Conservation (phyloP, 352 stramenopile genomes). For the Lagenidium giganteum region DNA sequence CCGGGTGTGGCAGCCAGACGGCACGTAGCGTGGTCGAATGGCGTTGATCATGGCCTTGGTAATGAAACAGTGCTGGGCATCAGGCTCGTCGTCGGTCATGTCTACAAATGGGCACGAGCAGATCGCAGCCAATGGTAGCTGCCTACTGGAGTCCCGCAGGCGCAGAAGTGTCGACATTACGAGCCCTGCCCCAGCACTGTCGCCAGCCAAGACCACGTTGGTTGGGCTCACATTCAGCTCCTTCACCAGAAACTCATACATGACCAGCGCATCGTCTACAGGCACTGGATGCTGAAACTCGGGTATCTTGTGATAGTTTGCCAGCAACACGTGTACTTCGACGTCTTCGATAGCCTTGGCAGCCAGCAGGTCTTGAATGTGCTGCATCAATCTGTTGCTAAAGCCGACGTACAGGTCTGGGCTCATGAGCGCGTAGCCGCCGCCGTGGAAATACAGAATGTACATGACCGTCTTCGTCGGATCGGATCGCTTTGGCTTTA, state of each 20-base stretch:
- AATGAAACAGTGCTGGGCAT: constrained; percentile 25
- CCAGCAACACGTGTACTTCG: constrained; percentile 34
- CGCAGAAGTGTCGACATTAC: constrained; percentile 35
- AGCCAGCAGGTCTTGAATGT: constrained; percentile 16
- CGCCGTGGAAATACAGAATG: constrained; percentile 36
- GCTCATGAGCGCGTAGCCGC: constrained; percentile 34
- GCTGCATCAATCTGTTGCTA: constrained; percentile 21
- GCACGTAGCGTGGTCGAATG: constrained; percentile 18
- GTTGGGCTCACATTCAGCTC: constrained; percentile 23
- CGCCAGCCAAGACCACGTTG: constrained; percentile 34
- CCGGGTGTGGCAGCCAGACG: no score
- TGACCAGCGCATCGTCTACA: constrained; percentile 26
- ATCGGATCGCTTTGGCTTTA: constrained; percentile 10
- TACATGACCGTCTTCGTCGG: constrained; percentile 12
- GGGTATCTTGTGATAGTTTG: constrained; percentile 47
- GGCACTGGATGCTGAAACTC: constrained; percentile 36
- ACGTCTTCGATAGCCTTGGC: constrained; percentile 10
- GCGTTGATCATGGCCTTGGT: constrained; percentile 13
- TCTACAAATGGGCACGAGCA: constrained; percentile 27
- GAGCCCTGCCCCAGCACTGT: constrained; percentile 36
- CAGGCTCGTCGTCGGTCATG: constrained; percentile 21
- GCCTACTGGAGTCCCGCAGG: constrained; percentile 20
- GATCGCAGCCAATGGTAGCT: constrained; percentile 26
- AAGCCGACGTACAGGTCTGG: constrained; percentile 36
- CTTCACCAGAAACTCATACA: constrained; percentile 36